Conservation (phyloP, 129 eudicot species). For the Arctium lappa region DNA sequence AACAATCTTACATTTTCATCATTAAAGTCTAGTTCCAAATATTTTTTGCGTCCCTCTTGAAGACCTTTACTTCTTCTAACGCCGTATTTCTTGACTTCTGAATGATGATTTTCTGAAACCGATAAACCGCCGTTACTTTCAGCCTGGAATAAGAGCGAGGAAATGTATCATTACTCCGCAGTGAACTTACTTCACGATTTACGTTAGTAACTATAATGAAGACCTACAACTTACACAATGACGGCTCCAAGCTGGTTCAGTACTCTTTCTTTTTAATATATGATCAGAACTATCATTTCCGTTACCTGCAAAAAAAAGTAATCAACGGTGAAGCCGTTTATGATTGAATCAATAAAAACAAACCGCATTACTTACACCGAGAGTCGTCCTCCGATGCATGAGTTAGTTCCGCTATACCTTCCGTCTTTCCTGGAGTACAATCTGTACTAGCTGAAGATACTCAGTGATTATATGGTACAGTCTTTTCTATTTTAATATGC, state of each 20-base stretch:
- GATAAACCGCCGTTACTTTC: constrained; percentile 61
- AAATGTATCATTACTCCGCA: constrained; percentile 36
- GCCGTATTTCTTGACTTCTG: constrained; percentile 34
- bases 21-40: constrained; percentile 51
- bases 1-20: constrained; percentile 71
- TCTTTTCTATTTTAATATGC: too few species aligned
- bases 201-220: constrained; percentile 35
- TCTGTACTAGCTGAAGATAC: constrained; percentile 36
- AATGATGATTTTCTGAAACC: constrained; percentile 33
- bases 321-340: background rate
- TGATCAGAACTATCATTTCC: constrained; percentile 33
- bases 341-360: background rate
- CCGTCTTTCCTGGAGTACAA: constrained; percentile 32
- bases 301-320: constrained; percentile 40
- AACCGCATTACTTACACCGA: constrained; percentile 27
- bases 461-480: background rate
- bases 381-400: constrained; percentile 26
- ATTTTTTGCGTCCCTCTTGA: constrained; percentile 31
- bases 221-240: constrained; percentile 95
- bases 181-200: constrained; percentile 17
- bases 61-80: constrained; percentile 41
- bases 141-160: constrained; percentile 41
- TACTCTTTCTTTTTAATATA: constrained; percentile 25
- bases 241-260: constrained; percentile 36
- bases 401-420: constrained; percentile 26